Conservation (phyloP, 2,329 filamentous ascomycete species). For the Pestalotiopsis sp. region DNA sequence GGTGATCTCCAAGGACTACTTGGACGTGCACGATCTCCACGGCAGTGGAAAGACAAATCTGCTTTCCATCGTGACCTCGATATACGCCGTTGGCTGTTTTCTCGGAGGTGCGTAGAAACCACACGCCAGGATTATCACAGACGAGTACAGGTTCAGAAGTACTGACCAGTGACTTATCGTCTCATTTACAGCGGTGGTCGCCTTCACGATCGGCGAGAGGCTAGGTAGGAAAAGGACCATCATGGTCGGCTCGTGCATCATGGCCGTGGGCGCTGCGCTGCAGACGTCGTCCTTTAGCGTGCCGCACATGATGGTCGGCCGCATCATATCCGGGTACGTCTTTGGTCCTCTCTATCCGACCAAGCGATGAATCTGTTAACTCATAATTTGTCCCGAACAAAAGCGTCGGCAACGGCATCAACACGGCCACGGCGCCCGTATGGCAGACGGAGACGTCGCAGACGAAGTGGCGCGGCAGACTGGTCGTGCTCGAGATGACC, state of each 20-base stretch:
- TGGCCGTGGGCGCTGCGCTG: conserved; percentile 21
- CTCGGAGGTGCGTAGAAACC: conserved; percentile 23
- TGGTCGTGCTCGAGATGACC: conserved; percentile 31
- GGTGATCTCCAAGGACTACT: conserved; percentile 28
- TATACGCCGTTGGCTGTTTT: conserved; percentile 18
- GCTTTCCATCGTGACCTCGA: conserved; percentile 19
- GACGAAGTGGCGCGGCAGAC: conserved; percentile 23
- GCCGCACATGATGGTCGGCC: conserved; percentile 21
- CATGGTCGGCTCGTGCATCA: conserved; percentile 23
- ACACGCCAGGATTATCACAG: neutral
- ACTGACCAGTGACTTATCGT: neutral
- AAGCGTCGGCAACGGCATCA: conserved; percentile 23
- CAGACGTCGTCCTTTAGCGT: conserved; percentile 19
- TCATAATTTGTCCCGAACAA: no score
- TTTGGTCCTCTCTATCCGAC: no score
- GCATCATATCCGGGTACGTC: conserved; percentile 17
- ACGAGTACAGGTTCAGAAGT: no score
- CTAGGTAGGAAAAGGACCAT: conserved; percentile 23
- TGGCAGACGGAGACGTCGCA: conserved; percentile 24
- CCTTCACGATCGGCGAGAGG: conserved; percentile 18
- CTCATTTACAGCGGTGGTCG: neutral
- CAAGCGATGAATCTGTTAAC: no score
- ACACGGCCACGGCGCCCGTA: conserved; percentile 21
- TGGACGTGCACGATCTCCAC: conserved; percentile 21
- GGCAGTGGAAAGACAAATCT: conserved; percentile 21